Evolutionary conservation across 306 rosid species (phyloP).

Genomic region (Neltuma alba): DNA sequence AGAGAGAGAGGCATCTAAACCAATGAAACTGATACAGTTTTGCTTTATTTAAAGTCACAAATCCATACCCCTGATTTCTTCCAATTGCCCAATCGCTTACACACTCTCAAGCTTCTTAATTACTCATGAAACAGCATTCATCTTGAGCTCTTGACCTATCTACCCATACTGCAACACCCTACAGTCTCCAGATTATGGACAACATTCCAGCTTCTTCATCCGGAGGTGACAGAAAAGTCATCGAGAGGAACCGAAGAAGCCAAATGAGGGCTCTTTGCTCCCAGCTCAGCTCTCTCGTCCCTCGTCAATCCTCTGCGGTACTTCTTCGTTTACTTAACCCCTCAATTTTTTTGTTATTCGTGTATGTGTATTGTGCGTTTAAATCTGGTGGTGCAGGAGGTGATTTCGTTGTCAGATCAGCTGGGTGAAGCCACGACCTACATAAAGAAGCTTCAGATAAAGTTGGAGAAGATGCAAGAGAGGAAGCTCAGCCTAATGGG

Average conservation of each 20-base stretch:
- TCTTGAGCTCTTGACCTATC: background rate
- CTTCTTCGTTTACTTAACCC: background rate
- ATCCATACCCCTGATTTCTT: background rate
- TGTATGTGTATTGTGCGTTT: no score
- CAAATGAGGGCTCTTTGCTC: constrained; percentile 1
- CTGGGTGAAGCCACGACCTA: constrained; percentile 53
- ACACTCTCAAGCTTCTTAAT: background rate
- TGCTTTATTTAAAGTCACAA: no score
- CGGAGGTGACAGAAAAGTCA: background rate
- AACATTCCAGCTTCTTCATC: background rate
- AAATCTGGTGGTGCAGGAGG: constrained; percentile 8
- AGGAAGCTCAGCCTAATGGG: constrained; percentile 43
- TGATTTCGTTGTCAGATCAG: constrained; percentile 49
- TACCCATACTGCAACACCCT: no score
- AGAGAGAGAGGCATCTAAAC: no score
- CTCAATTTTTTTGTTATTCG: background rate
- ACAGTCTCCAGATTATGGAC: background rate
- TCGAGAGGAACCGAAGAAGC: constrained; percentile 10
- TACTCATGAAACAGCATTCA: background rate
- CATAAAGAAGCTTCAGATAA: constrained; percentile 54
- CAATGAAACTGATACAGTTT: no score
- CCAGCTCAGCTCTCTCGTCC: background rate
- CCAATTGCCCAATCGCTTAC: background rate
- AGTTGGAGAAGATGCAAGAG: constrained; percentile 59
- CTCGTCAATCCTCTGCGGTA: background rate